Evolutionary conservation across 805 yeast species (phyloP), one percentile per base, ranked within the genome.

Genomic region (Suhomyces sp.): DNA sequence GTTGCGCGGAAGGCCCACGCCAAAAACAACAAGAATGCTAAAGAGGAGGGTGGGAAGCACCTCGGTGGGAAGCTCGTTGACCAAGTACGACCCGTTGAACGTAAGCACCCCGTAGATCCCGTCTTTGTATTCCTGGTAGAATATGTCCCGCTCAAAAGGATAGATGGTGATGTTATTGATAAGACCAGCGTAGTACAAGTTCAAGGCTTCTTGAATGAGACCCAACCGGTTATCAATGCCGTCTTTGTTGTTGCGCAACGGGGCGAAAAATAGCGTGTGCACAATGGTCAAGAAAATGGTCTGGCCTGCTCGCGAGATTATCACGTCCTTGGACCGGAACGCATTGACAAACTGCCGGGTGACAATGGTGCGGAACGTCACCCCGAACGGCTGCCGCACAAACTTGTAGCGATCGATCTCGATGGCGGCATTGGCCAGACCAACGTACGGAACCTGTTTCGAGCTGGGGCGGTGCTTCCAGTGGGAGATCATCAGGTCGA

Each of bases 41-140:
- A 87, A 87, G 6, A 87, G 54, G 3, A 85, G 55, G 9, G 86
- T 73, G 0, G 89, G 79, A 10, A 84, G 44, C 1, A 86, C 64
- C 62, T 88, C 94, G 52, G 84, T 80, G 1, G 90, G 91, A n/a
- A 86, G 56, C 60, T 87, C 94, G 48, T 84, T 74, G 1, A 82
- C 48, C 12, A 85, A 67, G 64, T 88, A 88, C 8, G 83, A 75
- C 13, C 73, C 50, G 57, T 85, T 83, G 62, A 90, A 90, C 2
- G 90, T 84, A 2, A 74, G 62, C 2, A 83, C 77, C 0, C 87
- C 86, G 60, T 88, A 87, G 6, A 87, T 81, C 24, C 83, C 84
- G 63, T 90, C 96, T 55, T 79, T 80, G 59, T 83, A 84, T 61
- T 90, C 97, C 54, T 87, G 87, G 65, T 88, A 89, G 63, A 90